Base-by-base conservation (phyloP, 2,329 filamentous ascomycete genomes). In the Fusarium tupiense region DNA sequence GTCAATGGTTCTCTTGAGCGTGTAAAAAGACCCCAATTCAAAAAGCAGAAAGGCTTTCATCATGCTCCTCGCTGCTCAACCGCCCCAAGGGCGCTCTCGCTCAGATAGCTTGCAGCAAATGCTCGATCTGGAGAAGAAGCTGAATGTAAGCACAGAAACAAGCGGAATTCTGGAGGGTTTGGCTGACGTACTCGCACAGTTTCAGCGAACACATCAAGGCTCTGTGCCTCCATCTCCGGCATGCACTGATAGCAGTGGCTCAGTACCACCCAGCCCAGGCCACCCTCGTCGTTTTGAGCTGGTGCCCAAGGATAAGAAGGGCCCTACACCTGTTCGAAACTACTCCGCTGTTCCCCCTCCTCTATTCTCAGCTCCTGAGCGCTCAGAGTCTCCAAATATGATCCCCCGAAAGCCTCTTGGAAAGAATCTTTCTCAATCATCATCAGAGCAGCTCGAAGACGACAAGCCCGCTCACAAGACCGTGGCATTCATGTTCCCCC, bases 101-200 rank as follows among this genome's bases (percentile, higher is more conserved):
- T 83, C 84, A 71, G 85, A 85, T 77, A 89, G 86, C 79, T 86
- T 91, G 72, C 85, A 89, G 79, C 85, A 84, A 67, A 90, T 91
- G 89, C 83, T 91, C 56, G 88, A 90, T 75, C 81, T 91, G 59
- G 89, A 91, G 78, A 88, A 87, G 78, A 85, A 84, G 78, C 86
- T 84, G 80, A 89, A 89, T 87, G 89, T 91, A 83, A 83, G 84
- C 78, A 52, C 46, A 17, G 31, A 35, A 37, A n/a, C 8, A 5
- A 8, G 1, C 16, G 17, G 5, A 6, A 40, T 33, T 17, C 8
- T 41, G 20, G 16, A 53, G 11, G 52, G 70, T 35, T 33, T 67
- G 8, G 24, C 67, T 72, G 44, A 72, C 58, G 29, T 24, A 20
- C 22, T 44, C 52, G 35, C 26, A 44, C 38, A 76, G 74, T 72